Evolutionary conservation across 2,329 filamentous ascomycete genomes (phyloP), one percentile per base, ranked within the genome.

Genomic region (Drechslerella stenobrocha): DNA sequence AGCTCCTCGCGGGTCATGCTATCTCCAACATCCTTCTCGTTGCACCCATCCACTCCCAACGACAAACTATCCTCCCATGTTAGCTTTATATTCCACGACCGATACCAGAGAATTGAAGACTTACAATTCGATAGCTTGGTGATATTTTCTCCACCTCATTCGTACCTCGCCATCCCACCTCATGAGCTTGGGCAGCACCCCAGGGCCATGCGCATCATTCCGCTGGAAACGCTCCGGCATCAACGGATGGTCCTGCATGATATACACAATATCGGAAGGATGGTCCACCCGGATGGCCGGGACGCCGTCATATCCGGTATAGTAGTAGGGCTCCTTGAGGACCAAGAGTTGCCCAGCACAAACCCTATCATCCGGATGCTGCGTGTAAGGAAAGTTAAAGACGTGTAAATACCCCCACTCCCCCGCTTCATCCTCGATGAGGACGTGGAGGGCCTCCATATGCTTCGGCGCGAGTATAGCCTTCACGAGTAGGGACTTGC

Each of bases 131-230:
- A 59, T 37, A 6, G 63, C 63, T 42, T 67, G 63, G 24, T 67
- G 15, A 18, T 46, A 60, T 23, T 60, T 67, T 30, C 51, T 67
- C 63, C 63, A 67, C 18, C 44, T 55, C 50, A 67, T 67, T 13
- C 63, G 56, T 9, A 67, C 5, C n/a, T 67, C 63, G 9, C 50
- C 63, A 35, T 67, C 63, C 37, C 45, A 60, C 11, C 35, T 60
- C 4, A 67, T 50, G 4, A 67, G 8, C 9, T 18, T 59, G 1
- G 63, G 45, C 23, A 55, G 40, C 20, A 26, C 26, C 32, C 53
- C 55, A 18, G 34, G 20, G 0, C 63, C 61, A 4, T 66, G 53
- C 9, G 30, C 46, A 30, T 67, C 63, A 28, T 34, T 51, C 11
- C 37, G 53, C 46, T 56, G 28, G 55, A 55, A 67, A 15, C 53